Evolutionary conservation across 2,329 filamentous ascomycete species (phyloP).

Genomic region (Trichoderma koningii): DNA sequence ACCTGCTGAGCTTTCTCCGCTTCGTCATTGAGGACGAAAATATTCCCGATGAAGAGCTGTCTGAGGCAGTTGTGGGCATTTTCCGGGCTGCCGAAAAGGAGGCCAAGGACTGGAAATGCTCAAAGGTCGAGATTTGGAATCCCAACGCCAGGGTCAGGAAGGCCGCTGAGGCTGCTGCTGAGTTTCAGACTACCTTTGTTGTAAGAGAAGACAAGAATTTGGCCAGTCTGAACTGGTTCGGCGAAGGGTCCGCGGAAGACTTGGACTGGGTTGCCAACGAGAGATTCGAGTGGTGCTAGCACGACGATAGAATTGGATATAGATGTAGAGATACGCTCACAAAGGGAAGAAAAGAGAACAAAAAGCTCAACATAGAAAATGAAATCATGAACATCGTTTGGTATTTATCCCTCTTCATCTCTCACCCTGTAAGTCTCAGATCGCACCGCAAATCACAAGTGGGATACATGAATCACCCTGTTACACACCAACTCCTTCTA

Average conservation of each 20-base stretch:
- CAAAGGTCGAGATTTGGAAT: conserved; percentile 80
- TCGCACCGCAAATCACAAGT: conserved; percentile 10
- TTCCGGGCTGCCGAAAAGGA: conserved; percentile 68
- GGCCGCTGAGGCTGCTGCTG: conserved; percentile 49
- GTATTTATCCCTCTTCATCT: conserved; percentile 16
- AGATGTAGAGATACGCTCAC: conserved; percentile 3
- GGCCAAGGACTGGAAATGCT: conserved; percentile 70
- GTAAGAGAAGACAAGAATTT: conserved; percentile 68
- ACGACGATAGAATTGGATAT: not conserved
- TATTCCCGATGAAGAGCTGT: conserved; percentile 47
- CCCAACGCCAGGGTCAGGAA: conserved; percentile 58
- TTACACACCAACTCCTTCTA: conserved; percentile 19
- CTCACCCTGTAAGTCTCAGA: conserved; percentile 18
- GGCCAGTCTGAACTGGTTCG: conserved; percentile 72
- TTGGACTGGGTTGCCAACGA: conserved; percentile 75
- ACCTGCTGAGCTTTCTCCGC: conserved; percentile 69
- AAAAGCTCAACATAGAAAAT: conserved; percentile 14
- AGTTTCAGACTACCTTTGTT: conserved; percentile 53
- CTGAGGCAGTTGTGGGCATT: conserved; percentile 61
- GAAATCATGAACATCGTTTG: conserved; percentile 23
- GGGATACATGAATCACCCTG: not conserved
- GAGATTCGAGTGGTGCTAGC: conserved; percentile 75
- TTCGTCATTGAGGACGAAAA: conserved; percentile 63
- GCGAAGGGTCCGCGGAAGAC: conserved; percentile 50
- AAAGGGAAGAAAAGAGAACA: conserved; percentile 7